phyloP scores from a whole-genome alignment of 73 alveolate genomes.

The Symbiodinium pilosum region DNA sequence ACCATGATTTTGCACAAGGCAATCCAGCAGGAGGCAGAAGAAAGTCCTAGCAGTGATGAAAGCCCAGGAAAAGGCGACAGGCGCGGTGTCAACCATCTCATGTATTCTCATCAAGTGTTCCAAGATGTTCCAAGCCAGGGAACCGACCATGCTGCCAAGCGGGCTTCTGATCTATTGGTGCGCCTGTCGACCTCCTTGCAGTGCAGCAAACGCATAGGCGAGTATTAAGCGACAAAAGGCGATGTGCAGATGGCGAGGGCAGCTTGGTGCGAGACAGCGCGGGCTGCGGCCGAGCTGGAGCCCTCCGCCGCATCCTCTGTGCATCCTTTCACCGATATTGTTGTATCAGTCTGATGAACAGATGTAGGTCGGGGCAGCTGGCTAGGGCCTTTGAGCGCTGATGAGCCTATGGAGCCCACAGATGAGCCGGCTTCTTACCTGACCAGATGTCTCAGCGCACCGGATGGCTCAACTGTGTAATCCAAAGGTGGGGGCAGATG shows the following conservation, averaged over 20 bases:
- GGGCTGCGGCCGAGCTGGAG: constrained; percentile 85
- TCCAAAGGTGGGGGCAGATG: constrained; percentile 69
- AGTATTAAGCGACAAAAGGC: background rate
- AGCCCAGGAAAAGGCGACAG: constrained; percentile 75
- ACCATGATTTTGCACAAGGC: background rate
- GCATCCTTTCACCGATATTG: background rate
- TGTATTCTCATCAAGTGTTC: background rate
- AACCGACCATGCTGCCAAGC: constrained; percentile 24
- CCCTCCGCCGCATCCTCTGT: constrained; percentile 14
- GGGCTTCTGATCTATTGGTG: constrained; percentile 75
- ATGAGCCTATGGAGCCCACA: constrained; percentile 81
- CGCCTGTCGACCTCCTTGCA: background rate
- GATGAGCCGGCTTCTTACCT: constrained; percentile 42
- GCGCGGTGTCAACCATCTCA: no score
- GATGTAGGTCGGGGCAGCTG: constrained; percentile 40
- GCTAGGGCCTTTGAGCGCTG: constrained; percentile 68
- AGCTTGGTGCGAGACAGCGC: constrained; percentile 41
- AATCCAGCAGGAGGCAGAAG: constrained; percentile 84
- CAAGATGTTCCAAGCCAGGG: constrained; percentile 22
- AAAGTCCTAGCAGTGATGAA: constrained; percentile 89
- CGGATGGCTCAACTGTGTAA: background rate
- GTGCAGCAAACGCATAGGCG: background rate
- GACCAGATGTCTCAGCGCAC: background rate
- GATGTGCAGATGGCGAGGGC: constrained; percentile 85
- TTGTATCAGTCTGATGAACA: background rate